Base-by-base conservation (phyloP, 441 rosid genomes). In the Populus hybrid region DNA sequence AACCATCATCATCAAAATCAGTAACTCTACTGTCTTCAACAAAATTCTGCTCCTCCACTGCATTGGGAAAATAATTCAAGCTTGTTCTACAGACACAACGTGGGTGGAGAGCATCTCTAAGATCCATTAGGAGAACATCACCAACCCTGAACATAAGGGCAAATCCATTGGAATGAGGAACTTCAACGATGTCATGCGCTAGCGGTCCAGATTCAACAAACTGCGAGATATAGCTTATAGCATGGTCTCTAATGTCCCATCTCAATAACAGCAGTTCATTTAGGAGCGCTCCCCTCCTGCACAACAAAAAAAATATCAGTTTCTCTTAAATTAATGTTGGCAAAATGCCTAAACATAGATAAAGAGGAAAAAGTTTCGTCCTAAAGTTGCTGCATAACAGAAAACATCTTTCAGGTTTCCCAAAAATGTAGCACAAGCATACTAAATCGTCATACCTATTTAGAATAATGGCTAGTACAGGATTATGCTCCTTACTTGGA, bases 121-220 rank as follows among this genome's bases (percentile, higher is more conserved):
- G 95, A 89, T 96, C 99, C 98, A 96, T 94, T 76, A 96, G 84
- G 78, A 96, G 94, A 61, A 82, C 95, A 90, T 96, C 99, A 81
- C 99, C 99, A 82, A 86, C 84, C 89, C 98, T 91, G 72, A 94
- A 91, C 77, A 96, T 83, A 84, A 94, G 88, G 87, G 92, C 98
- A 87, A 88, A 94, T 80, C 99, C 99, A 86, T 76, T 78, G 80
- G 94, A 90, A 81, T 81, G 82, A 77, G 99, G 98, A 81, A 96
- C 98, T 87, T 94, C 98, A 67, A 93, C 87, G 79, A 96, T 87
- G 77, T 85, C 83, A 76, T 86, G 97, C 59, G 98, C 97, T 38
- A 93, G 78, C 6, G 95, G 92, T 80, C 98, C 99, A 85, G 88
- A 86, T 86, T 94, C 98, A 74, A 81, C 84, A 81, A 75, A 88